Conservation (phyloP, 768 basidiomycete species). For the Kwoniella heveanensis region DNA sequence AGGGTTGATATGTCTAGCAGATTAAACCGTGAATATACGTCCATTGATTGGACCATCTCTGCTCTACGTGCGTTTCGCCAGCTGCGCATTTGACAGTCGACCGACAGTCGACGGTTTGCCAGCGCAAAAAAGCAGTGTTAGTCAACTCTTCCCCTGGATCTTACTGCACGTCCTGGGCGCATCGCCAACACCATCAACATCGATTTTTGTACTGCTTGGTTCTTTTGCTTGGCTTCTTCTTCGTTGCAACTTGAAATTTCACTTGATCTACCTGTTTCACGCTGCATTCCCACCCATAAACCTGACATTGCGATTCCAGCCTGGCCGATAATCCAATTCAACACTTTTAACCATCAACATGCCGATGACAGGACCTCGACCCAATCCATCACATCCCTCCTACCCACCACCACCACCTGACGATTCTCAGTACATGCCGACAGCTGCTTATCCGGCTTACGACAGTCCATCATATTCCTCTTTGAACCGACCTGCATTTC, state of each 20-base stretch:
- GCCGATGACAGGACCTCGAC: conserved; percentile 20
- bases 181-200: no score
- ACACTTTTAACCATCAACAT: conserved; percentile 4
- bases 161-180: no score
- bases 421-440: neutral
- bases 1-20: no score
- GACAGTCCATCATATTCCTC: conserved; percentile 2
- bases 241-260: no score
- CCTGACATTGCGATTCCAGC: neutral
- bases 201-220: no score
- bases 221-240: no score
- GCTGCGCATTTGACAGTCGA: conserved; percentile 1
- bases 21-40: no score
- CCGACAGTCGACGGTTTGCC: no score
- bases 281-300: neutral
- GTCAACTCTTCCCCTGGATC: no score
- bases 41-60: no score
- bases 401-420: neutral
- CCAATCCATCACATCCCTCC: conserved; percentile 14
- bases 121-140: neutral
- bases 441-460: neutral
- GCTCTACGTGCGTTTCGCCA: no score
- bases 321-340: neutral
- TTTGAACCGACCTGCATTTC: neutral
- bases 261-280: neutral